phyloP scores from a whole-genome alignment of 208 protist species.

The Crithidia mellificae region DNA sequence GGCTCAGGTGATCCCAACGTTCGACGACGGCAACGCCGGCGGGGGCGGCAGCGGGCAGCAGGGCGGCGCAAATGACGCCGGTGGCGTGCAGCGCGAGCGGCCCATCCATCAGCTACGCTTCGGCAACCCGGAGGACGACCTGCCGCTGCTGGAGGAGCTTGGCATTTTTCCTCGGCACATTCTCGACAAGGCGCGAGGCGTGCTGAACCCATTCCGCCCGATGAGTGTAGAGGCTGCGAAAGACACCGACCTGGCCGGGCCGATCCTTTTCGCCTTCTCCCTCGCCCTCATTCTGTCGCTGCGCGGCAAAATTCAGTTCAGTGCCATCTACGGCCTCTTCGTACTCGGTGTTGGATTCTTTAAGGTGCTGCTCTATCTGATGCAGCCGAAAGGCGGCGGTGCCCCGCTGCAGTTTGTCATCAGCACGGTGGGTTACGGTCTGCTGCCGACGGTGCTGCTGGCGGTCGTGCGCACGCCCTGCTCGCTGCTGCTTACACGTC shows the following conservation, averaged over 20 bases:
- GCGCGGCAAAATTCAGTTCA: slow-evolving; percentile 82
- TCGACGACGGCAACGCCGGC: slow-evolving; percentile 18
- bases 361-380: slow-evolving; percentile 75
- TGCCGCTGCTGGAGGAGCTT: slow-evolving; percentile 83
- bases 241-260: slow-evolving; percentile 77
- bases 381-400: slow-evolving; percentile 43
- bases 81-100: slow-evolving; percentile 4
- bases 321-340: slow-evolving; percentile 77
- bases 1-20: no score
- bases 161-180: slow-evolving; percentile 71
- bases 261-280: slow-evolving; percentile 69
- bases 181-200: slow-evolving; percentile 48
- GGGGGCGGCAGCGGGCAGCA: neutral
- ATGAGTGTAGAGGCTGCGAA: slow-evolving; percentile 40
- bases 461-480: slow-evolving; percentile 48
- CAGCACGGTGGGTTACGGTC: slow-evolving; percentile 73
- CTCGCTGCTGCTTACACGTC: slow-evolving; percentile 41
- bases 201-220: slow-evolving; percentile 69
- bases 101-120: slow-evolving; percentile 76
- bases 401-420: slow-evolving; percentile 74
- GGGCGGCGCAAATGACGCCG: no score
- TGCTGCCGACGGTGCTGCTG: slow-evolving; percentile 79
- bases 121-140: slow-evolving; percentile 78
- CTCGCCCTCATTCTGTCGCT: slow-evolving; percentile 73
- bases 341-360: slow-evolving; percentile 71